phyloP scores from a whole-genome alignment of 2,329 filamentous ascomycete genomes.

The Diaporthe batatas region DNA sequence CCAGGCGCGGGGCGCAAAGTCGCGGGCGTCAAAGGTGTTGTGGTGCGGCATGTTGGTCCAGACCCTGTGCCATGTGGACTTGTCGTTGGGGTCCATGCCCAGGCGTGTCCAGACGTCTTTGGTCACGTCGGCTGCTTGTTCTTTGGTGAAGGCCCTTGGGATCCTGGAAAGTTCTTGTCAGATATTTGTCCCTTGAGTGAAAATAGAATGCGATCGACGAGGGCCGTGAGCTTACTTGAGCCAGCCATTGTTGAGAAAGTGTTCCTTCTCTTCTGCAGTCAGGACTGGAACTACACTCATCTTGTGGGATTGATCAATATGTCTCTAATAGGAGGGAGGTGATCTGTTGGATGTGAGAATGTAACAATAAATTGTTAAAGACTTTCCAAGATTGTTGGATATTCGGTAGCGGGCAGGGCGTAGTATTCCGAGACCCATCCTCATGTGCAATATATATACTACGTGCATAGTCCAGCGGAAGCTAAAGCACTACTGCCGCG shows the following conservation, averaged over 20 bases:
- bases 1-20: conserved; percentile 76
- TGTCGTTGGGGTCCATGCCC: conserved; percentile 73
- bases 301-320: not conserved
- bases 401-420: not conserved
- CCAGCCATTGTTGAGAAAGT: conserved; percentile 58
- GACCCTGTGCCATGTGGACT: conserved; percentile 73
- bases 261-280: conserved; percentile 56
- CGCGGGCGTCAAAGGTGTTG: conserved; percentile 63
- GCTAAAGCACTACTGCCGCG: conserved; percentile 9
- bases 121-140: conserved; percentile 53
- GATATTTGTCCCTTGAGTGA: conserved; percentile 41
- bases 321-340: not conserved
- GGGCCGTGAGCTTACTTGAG: conserved; percentile 48
- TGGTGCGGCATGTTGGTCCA: conserved; percentile 76
- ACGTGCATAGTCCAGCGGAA: conserved; percentile 18
- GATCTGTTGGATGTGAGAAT: not conserved
- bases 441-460: conserved; percentile 6
- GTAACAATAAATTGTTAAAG: not conserved
- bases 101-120: conserved; percentile 73
- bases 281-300: conserved; percentile 47
- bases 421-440: not conserved
- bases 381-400: not conserved
- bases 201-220: too few species aligned
- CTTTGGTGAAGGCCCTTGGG: conserved; percentile 53
- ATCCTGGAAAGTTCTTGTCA: conserved; percentile 47